These are phyloP conservation scores for Logfia minima DNA, from an alignment of 129 eudicot species.

Conservation along the genomic window DNA sequence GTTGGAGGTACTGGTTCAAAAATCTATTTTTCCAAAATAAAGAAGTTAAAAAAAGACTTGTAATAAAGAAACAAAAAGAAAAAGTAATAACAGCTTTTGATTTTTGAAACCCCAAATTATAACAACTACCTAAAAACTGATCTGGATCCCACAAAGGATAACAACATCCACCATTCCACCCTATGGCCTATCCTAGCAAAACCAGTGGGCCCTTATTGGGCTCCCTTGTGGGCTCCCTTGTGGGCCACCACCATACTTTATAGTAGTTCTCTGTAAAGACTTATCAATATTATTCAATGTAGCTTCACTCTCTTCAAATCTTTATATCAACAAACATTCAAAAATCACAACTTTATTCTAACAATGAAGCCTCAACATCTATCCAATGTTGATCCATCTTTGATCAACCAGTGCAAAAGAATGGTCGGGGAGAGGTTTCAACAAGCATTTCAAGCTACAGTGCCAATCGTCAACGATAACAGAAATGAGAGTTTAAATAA, in stretches of 20 bases:
- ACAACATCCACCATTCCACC: conserved; percentile 16
- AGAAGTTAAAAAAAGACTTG: not conserved
- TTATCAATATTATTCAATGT: conserved; percentile 3
- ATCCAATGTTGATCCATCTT: conserved; percentile 42
- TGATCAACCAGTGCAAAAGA: conserved; percentile 53
- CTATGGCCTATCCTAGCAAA: conserved; percentile 8
- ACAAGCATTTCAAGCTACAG: conserved; percentile 32
- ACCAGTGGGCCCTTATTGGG: conserved; percentile 20
- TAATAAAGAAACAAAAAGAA: conserved; percentile 1
- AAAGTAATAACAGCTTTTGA: conserved; percentile 16
- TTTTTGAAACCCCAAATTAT: conserved; percentile 23
- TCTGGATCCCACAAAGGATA: conserved; percentile 28
- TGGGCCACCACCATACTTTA: conserved; percentile 16
- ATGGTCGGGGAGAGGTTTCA: conserved; percentile 45
- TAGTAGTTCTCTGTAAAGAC: conserved; percentile 22
- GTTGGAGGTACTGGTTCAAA: not conserved
- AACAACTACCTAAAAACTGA: conserved; percentile 36
- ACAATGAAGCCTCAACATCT: conserved; percentile 57
- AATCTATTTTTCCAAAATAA: not conserved
- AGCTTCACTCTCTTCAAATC: conserved; percentile 19
- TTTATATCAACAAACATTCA: conserved; percentile 8
- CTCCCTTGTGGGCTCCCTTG: conserved; percentile 12
- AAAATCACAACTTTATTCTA: not conserved
- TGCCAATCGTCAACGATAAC: conserved; percentile 14
- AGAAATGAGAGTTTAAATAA: not conserved